Base-by-base conservation (phyloP, 805 yeast species). In the Myxozyma vanderwaltii region DNA sequence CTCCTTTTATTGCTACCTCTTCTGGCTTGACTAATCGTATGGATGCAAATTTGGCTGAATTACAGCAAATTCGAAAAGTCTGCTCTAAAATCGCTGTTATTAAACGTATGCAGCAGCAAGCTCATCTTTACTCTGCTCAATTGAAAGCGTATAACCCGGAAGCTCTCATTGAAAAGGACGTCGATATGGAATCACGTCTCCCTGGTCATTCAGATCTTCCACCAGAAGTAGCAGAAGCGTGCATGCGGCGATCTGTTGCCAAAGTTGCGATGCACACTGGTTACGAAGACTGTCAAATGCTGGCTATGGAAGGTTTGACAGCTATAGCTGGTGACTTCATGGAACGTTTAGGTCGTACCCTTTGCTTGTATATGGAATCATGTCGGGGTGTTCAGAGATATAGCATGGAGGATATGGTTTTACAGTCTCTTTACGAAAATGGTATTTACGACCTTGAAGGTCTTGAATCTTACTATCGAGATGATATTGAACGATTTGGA, bases 231-330 rank as follows among this genome's bases (percentile, higher is more conserved):
- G 86, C 91, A 8, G 82, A 80, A 67, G 77, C 83, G 0, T 83
- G 88, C 0, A 74, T 94, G 75, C 79, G 83, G 64, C 83, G 87
- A 66, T 82, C 86, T 41, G 82, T 89, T 0, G 82, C 91, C 19
- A 89, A 90, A 62, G 75, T 94, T 19, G 83, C 89, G 0, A 92
- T 94, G 98, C 86, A 89, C 41, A 85, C 86, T 44, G 99, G 99
- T 0, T 94, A 89, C 75, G 98, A 94, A 74, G 77, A 87, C 0
- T 82, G 95, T 0, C 89, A 89, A 65, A 83, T 86, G 12, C 76
- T 79, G 49, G 97, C 97, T 4, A 80, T 89, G 26, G 86, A 88
- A 62, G 81, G 89, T 1, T 74, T 94, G 56, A 83, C 97, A 0
- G 95, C 90, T 65, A 73, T 94, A 33, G 92, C 97, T 0, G 92